Conservation (phyloP, 192 early-diverging fungal species). For the Coemansia sp. region DNA sequence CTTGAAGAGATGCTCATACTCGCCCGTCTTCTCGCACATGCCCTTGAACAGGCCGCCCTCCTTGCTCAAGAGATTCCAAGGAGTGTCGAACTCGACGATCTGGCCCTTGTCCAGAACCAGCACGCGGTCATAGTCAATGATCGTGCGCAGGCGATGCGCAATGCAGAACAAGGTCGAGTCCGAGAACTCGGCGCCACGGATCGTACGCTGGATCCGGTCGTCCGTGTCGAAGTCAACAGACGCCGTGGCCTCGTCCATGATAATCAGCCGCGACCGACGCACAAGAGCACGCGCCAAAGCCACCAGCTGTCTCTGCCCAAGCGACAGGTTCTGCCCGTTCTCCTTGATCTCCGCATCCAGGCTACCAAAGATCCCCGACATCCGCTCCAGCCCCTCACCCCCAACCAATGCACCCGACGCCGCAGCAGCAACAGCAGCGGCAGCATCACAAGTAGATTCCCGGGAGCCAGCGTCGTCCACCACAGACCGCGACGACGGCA, state of each 20-base stretch:
- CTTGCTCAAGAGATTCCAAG: constrained; percentile 63
- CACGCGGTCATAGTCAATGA: constrained; percentile 83
- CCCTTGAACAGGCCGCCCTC: constrained; percentile 62
- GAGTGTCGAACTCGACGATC: constrained; percentile 80
- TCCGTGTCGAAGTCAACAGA: constrained; percentile 87
- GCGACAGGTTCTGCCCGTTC: constrained; percentile 75
- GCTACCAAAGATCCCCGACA: constrained; percentile 26
- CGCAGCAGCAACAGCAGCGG: too few species aligned
- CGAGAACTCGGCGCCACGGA: constrained; percentile 71
- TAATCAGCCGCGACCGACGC: constrained; percentile 63
- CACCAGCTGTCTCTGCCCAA: constrained; percentile 77
- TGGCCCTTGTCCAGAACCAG: constrained; percentile 77
- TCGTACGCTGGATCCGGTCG: constrained; percentile 81
- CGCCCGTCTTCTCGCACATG: constrained; percentile 86
- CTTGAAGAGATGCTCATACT: constrained; percentile 62
- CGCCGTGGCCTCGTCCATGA: constrained; percentile 90
- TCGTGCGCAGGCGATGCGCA: constrained; percentile 86
- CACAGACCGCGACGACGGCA: background rate
- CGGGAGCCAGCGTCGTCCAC: background rate
- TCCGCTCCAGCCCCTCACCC: background rate
- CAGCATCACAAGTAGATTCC: too few species aligned
- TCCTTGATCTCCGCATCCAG: constrained; percentile 76
- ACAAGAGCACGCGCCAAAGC: constrained; percentile 77
- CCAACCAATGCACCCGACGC: too few species aligned
- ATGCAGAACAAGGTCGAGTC: constrained; percentile 79